Evolutionary conservation across 1,139 yeast genomes (phyloP), one percentile per base, ranked within the genome.

Genomic region (Lodderomyces metapsilosis): DNA sequence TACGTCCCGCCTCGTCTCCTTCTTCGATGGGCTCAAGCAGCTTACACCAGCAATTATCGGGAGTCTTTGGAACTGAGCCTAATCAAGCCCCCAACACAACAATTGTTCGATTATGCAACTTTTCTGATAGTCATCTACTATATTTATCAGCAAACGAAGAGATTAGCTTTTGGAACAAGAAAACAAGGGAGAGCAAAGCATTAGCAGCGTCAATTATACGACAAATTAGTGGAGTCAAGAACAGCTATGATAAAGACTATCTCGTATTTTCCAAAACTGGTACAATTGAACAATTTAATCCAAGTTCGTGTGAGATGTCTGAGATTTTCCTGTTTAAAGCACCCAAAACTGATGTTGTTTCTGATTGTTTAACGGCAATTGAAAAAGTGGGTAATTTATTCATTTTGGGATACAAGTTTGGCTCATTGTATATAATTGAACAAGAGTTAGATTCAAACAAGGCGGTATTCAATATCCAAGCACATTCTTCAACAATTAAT

Each of bases 401-500:
- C 1, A 52, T 67, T 5, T 40, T 66, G 18, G 84, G 82, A 2
- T 83, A 78, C 52, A 71, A 70, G 40, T 66, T 58, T 45, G 84
- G 84, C 0, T 61, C 58, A 35, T 43, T 78, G 4, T 56, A 56
- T 23, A 48, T 68, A n/a, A 11, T 50, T 10, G 43, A 51, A 17
- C 21, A 23, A 21, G 17, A 46, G 8, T 34, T 40, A 5, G 20
- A 27, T 7, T 24, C 36, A 4, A n/a, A 11, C 2, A 18, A 15
- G n/a, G 25, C n/a, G 49, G 53, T 2, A 15, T 28, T 28, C n/a
- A 15, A 18, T 3, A 10, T 28, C 0, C 71, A 74, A 39, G 80
- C 80, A 0, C 84, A 78, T 48, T 68, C 77, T 16, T 75, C 80
- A 2, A 57, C 71, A 11, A 55, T 78, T 10, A 77, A 75, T 44